Evolutionary conservation across 202 grass and related monocot genomes (phyloP), one percentile per base, ranked within the genome.

Genomic region (Hordeum pubiflorum): DNA sequence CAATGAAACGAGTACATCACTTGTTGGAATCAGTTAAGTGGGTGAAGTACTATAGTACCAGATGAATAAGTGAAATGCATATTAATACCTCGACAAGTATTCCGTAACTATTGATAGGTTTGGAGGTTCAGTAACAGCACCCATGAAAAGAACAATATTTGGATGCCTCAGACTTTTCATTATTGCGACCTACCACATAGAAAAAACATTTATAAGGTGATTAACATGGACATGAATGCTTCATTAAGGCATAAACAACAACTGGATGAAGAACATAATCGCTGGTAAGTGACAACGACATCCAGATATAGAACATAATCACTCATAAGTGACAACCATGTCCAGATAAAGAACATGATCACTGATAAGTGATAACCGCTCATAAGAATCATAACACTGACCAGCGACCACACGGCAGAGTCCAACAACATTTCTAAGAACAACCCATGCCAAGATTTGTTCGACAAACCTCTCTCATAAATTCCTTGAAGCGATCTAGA

Each of bases 111-210:
- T 98, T 58, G 95, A 94, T 9, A 98, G 69, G 22, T 98, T 93
- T 14, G 92, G 92, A 8, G 92, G 95, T 76, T 95, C 90, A 82
- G 92, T 95, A 75, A 95, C 92, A 85, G 88, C 95, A 89, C 95
- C 95, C 90, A 98, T 98, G 86, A 91, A 98, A 36, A 98, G 88
- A 77, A 98, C 92, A 78, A 98, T 98, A 94, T 98, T 98, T 79
- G 95, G 95, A 91, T 98, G 95, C 63, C 95, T 88, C 68, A 98
- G 54, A 65, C 95, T 98, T 93, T 95, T 98, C 92, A 98, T 98
- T 84, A 98, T 90, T 21, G 88, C 92, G 72, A 98, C 95, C 90
- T 95, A 73, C 37, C 61, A 72, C 9, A 63, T 46, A 76, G 2
- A 37, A 79, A 72, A 73, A 63, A 69, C 13, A 87, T 20, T 54